Evolutionary conservation across 257 asterid genomes (phyloP).

Genomic region (Cynanchum wilfordii): DNA sequence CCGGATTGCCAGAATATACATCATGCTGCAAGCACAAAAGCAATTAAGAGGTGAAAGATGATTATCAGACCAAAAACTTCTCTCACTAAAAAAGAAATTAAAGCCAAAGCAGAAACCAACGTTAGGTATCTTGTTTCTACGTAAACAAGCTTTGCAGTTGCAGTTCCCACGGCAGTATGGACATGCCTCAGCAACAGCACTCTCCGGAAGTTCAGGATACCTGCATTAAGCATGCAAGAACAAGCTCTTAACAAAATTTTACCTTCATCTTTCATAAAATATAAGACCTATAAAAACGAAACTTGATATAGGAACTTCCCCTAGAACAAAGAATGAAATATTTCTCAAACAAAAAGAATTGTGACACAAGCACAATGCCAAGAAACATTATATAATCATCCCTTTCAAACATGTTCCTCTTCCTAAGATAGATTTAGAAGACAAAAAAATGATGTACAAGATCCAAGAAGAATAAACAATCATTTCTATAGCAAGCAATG

Average conservation of each 20-base stretch:
- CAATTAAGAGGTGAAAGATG: background rate
- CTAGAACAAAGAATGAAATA: background rate
- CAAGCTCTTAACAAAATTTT: background rate
- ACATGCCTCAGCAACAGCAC: constrained; percentile 38
- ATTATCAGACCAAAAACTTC: background rate
- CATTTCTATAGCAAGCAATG: too few species aligned
- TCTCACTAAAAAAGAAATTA: constrained; percentile 1
- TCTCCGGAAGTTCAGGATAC: constrained; percentile 51
- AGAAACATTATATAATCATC: background rate
- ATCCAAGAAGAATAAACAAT: background rate
- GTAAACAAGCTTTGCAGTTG: constrained; percentile 63
- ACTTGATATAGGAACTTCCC: background rate
- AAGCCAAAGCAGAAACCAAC: constrained; percentile 19
- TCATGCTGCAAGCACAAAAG: constrained; percentile 28
- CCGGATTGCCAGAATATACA: constrained; percentile 32
- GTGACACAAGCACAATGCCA: background rate
- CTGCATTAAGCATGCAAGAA: constrained; percentile 25
- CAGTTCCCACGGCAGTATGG: constrained; percentile 53
- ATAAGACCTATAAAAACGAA: background rate
- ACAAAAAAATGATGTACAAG: background rate
- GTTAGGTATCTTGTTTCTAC: constrained; percentile 23
- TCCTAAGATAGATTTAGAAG: background rate
- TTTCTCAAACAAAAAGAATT: background rate
- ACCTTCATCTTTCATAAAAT: background rate
- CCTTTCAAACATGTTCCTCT: background rate